Evolutionary conservation across 2,329 filamentous ascomycete genomes (phyloP).

Genomic region (Pseudopyricularia javanii): DNA sequence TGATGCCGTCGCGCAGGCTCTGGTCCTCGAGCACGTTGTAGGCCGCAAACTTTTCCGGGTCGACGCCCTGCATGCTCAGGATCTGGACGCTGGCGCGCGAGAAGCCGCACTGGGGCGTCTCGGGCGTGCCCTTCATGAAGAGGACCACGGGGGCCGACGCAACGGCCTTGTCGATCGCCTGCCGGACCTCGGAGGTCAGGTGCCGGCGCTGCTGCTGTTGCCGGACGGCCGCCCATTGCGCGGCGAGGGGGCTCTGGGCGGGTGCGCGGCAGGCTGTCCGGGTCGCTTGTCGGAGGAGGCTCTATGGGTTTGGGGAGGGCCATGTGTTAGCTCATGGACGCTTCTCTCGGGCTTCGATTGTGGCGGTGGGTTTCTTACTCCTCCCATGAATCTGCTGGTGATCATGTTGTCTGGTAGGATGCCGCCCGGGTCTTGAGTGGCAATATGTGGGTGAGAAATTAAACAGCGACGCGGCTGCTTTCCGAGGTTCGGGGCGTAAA

Average conservation of each 20-base stretch:
- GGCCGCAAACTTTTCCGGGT: constrained; percentile 98
- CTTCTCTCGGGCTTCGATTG: background rate
- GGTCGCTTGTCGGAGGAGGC: constrained; percentile 1
- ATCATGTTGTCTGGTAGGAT: constrained; percentile 1
- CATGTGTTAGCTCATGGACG: background rate
- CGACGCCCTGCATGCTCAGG: constrained; percentile 75
- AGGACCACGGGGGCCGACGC: constrained; percentile 89
- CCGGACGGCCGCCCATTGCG: no score
- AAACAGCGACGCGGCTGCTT: no score
- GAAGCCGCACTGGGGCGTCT: constrained; percentile 93
- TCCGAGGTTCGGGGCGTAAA: no score
- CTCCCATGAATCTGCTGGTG: background rate
- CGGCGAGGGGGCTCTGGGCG: background rate
- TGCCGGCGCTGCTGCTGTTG: constrained; percentile 40
- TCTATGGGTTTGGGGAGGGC: background rate
- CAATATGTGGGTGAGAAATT: no score
- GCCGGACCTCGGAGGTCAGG: constrained; percentile 66
- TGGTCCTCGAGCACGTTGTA: constrained; percentile 98
- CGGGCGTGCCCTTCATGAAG: constrained; percentile 99
- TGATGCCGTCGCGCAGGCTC: constrained; percentile 89
- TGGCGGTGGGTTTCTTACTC: background rate
- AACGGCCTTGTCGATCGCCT: constrained; percentile 85
- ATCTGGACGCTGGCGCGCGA: constrained; percentile 80
- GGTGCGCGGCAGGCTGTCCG: background rate
- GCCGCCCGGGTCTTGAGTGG: no score